Evolutionary conservation across 2,329 filamentous ascomycete species (phyloP), one percentile per base, ranked within the genome.

Genomic region (Lachnellula subtilissima): DNA sequence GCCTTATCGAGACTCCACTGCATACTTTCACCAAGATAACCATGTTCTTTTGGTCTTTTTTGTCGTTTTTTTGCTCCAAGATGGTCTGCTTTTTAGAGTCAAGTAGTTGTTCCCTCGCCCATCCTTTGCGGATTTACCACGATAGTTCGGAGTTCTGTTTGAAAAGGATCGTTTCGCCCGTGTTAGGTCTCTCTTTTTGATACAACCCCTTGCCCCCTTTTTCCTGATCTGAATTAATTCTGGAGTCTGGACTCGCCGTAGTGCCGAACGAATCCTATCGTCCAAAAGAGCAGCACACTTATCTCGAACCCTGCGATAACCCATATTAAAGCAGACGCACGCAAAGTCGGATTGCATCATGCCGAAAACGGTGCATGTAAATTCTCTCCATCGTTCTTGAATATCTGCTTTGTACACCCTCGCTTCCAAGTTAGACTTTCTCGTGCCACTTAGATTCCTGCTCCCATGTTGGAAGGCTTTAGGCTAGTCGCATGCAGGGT

Each of bases 191-290:
- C 15, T 37, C 2, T 39, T 7, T 23, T 22, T 28, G 47, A 51
- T 49, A 52, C 39, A 39, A 43, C 53, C 42, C 48, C 50, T 49
- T 46, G 42, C 39, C 43, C 50, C 48, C 19, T 19, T 50, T 47
- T 54, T 45, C 48, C 57, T 52, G 52, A 12, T 36, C 48, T 52
- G 22, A 49, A 39, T 46, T 15, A 22, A 22, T 22, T 22, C 22
- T 3, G 22, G 22, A 22, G 22, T 22, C 22, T 22, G 22, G 22
- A 22, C 22, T n/a, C 22, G 42, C 42, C 42, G 42, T 22, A 22
- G n/a, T 45, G 42, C 42, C n/a, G 19, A 14, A 45, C n/a, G 19
- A 22, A 45, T 45, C 42, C 42, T 12, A 9, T 45, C 42, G 42
- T 43, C 23, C 6, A 28, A 28, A 23, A 52, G 52, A 50, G 35